Conservation (phyloP, 192 early-diverging fungal genomes). For the Coemansia sp. region DNA sequence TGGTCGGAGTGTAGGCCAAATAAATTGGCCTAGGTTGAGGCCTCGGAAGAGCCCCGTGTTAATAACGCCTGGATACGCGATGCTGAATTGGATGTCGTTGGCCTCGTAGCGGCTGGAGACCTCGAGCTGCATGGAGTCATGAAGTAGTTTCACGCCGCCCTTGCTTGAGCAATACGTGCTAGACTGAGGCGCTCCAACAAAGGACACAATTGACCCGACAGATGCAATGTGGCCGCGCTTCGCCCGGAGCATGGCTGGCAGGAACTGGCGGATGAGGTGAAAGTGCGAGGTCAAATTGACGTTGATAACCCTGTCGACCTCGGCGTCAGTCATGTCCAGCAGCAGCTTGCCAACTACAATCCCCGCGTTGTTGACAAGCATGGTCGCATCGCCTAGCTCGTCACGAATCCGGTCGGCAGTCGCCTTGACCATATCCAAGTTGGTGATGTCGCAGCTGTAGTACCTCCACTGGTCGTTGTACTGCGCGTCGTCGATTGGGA, state of each 20-base stretch:
- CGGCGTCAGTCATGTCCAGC: conserved; percentile 62
- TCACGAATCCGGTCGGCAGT: conserved; percentile 24
- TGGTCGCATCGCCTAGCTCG: conserved; percentile 73
- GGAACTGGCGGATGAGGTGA: conserved; percentile 73
- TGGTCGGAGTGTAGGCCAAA: conserved; percentile 66
- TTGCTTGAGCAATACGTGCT: conserved; percentile 83
- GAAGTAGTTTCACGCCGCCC: conserved; percentile 71
- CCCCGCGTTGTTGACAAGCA: conserved; percentile 84
- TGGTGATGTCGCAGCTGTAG: conserved; percentile 46
- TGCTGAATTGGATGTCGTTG: conserved; percentile 67
- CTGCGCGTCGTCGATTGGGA: conserved; percentile 18
- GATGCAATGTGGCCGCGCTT: conserved; percentile 81
- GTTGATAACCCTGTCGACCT: conserved; percentile 66
- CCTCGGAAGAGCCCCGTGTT: conserved; percentile 76
- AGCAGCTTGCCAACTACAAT: conserved; percentile 68
- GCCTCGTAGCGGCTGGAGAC: conserved; percentile 62
- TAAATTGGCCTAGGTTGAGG: conserved; percentile 60
- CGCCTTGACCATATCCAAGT: conserved; percentile 26
- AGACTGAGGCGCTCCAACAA: conserved; percentile 58
- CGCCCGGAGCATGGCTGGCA: conserved; percentile 72
- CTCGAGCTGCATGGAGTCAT: conserved; percentile 79
- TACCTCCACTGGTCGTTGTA: conserved; percentile 21
- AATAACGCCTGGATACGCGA: conserved; percentile 73
- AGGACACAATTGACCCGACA: conserved; percentile 36
- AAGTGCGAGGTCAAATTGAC: conserved; percentile 77